A percentile compares a stretch with the other conserved stretches of the same genome.
These are phyloP conservation scores for Cyclotella distinguenda DNA, from an alignment of 108 stramenopile genomes.

Conservation along the genomic window DNA sequence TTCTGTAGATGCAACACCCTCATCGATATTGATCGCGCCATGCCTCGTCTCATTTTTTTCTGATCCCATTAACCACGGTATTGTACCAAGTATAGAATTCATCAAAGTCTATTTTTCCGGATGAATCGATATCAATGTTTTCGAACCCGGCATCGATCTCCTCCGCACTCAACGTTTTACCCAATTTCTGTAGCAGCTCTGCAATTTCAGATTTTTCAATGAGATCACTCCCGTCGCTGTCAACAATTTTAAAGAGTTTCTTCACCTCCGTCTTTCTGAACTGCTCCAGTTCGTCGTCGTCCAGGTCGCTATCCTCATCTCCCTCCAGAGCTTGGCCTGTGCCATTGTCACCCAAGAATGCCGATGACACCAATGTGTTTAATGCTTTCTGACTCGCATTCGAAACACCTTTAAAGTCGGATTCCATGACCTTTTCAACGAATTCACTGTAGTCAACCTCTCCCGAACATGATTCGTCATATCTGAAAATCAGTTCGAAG, in stretches of 20 bases:
- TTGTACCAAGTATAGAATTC: constrained; percentile 59
- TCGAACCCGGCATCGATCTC: constrained; percentile 43
- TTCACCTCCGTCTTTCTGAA: constrained; percentile 43
- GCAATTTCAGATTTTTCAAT: constrained; percentile 52
- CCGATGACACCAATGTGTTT: constrained; percentile 44
- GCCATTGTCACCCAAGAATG: constrained; percentile 37
- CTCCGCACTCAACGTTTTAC: constrained; percentile 22
- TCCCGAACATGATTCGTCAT: constrained; percentile 57
- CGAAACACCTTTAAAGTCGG: constrained; percentile 50
- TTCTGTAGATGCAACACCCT: too few species aligned
- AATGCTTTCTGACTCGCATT: constrained; percentile 41
- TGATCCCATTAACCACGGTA: constrained; percentile 18
- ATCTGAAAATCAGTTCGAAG: constrained; percentile 23
- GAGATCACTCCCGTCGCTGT: constrained; percentile 45
- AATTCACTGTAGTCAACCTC: constrained; percentile 68
- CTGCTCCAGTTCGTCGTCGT: constrained; percentile 49
- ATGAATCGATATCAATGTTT: constrained; percentile 42
- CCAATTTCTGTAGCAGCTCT: constrained; percentile 41
- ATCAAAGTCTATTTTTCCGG: constrained; percentile 50
- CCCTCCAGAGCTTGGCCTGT: constrained; percentile 22
- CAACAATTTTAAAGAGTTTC: constrained; percentile 55
- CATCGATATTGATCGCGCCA: too few species aligned
- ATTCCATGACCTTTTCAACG: constrained; percentile 61
- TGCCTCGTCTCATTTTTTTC: background rate
- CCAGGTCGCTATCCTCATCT: constrained; percentile 56